Evolutionary conservation across 495 filamentous ascomycete species (phyloP).

Genomic region (Chlorociboria aeruginascens): DNA sequence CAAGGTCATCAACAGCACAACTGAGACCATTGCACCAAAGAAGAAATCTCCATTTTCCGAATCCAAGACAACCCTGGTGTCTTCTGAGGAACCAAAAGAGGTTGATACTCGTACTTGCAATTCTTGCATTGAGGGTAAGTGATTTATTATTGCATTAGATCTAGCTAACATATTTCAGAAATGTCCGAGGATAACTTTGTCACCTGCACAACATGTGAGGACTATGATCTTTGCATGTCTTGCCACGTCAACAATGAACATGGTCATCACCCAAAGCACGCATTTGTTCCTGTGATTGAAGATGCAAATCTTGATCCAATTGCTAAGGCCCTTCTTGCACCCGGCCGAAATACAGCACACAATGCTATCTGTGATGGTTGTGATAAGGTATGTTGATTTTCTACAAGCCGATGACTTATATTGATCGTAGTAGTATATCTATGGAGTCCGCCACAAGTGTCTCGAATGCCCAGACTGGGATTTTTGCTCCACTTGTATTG

Average conservation of each 20-base stretch:
- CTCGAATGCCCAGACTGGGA: slow-evolving; percentile 96
- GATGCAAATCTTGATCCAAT: slow-evolving; percentile 41
- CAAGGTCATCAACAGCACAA: slow-evolving; percentile 69
- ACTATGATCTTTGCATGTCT: slow-evolving; percentile 80
- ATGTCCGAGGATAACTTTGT: slow-evolving; percentile 67
- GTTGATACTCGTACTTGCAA: slow-evolving; percentile 75
- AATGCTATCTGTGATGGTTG: slow-evolving; percentile 92
- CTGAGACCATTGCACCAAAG: slow-evolving; percentile 63
- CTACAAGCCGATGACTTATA: slow-evolving; percentile 20
- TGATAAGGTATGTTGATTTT: slow-evolving; percentile 41
- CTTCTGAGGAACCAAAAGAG: slow-evolving; percentile 13
- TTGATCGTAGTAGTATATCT: slow-evolving; percentile 43
- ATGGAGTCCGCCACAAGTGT: slow-evolving; percentile 93
- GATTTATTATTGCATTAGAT: not conserved
- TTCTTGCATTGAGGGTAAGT: slow-evolving; percentile 67
- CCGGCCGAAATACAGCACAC: slow-evolving; percentile 76
- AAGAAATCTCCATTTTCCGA: slow-evolving; percentile 18
- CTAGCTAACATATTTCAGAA: slow-evolving; percentile 33
- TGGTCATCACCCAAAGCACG: slow-evolving; percentile 87
- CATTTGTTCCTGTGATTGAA: slow-evolving; percentile 53
- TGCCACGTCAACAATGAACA: slow-evolving; percentile 71
- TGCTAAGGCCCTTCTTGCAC: slow-evolving; percentile 50
- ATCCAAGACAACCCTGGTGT: slow-evolving; percentile 8
- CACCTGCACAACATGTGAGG: slow-evolving; percentile 73
- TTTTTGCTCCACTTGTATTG: slow-evolving; percentile 72